Evolutionary conservation across 2,329 filamentous ascomycete species (phyloP), one percentile per base, ranked within the genome.

Genomic region (Bisporella sp.): DNA sequence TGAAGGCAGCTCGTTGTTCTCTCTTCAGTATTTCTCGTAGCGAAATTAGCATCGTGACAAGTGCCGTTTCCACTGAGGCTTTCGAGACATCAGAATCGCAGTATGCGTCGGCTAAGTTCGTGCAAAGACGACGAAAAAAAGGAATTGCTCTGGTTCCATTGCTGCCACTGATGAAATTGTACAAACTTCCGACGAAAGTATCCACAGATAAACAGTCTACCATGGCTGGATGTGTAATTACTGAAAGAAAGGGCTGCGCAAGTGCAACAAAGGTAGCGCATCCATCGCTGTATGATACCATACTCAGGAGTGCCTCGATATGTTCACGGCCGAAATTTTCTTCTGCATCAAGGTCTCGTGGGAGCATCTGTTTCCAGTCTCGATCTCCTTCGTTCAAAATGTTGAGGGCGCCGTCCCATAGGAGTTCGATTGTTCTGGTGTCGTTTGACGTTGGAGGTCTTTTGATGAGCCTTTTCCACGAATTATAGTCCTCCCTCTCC

Each of bases 141-240:
- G 58, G 50, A 33, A 69, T 48, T 6, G 59, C 66, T 35, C 61
- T 54, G 2, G 52, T 58, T 9, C 66, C 65, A 45, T 63, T 61
- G 11, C 54, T 57, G 7, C 67, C 66, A 44, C 61, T 56, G 30
- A 70, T 59, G 51, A 65, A 67, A 13, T 63, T 68, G 52, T 69
- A 69, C 5, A 70, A 41, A 6, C 45, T 50, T n/a, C n/a, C n/a
- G n/a, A n/a, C n/a, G n/a, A n/a, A n/a, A n/a, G n/a, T n/a, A n/a
- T n/a, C n/a, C n/a, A n/a, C n/a, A n/a, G n/a, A n/a, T n/a, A n/a
- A n/a, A n/a, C n/a, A n/a, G n/a, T n/a, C n/a, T n/a, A n/a, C n/a
- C n/a, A n/a, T n/a, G n/a, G n/a, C n/a, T n/a, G n/a, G n/a, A n/a
- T n/a, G n/a, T n/a, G n/a, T n/a, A n/a, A n/a, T n/a, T n/a, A n/a